Evolutionary conservation across 2,329 filamentous ascomycete species (phyloP), one percentile per base, ranked within the genome.

Genomic region (Sporothrix pseudoabietina): DNA sequence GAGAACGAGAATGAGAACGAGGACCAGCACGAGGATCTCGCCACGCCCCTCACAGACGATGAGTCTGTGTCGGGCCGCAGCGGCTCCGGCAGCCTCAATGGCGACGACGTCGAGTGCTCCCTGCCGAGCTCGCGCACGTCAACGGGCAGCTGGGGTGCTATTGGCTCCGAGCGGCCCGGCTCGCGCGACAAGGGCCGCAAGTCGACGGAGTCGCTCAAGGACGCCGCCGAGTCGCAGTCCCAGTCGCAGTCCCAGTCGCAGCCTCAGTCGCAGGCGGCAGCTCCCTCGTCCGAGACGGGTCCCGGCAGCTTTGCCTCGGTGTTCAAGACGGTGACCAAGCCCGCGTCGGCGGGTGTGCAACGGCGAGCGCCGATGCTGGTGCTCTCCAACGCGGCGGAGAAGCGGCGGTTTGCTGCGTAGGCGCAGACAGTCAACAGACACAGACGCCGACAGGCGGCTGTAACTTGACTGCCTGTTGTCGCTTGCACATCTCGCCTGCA

Each of bases 341-440:
- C 80, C 82, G 82, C 87, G 76, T 84, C 84, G 57, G 82, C 88
- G 76, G 86, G 87, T 74, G 59, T 54, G 73, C 90, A 93, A 82
- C 93, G 94, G 83, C 94, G 91, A 85, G 92, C 92, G 77, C 92
- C 94, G 71, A 91, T 94, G 86, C 89, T 97, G 80, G 92, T 98
- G 77, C 87, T 98, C 77, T 54, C 65, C 65, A 94, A 92, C 77
- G 94, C 91, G 81, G 92, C 90, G 75, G 94, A 97, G 85, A 97
- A 97, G 89, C 92, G 94, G 82, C 97, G 72, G 32, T 68, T 61
- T 30, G 71, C 70, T 1, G 68, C 69, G 26, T 76, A 73, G 14
- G 68, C 69, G 26, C 75, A 73, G 4, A 16, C 9, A 14, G 10
- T 6, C 3, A 12, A 6, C 14, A 49, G 44, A 49, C 44, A 6